Evolutionary conservation across 257 asterid genomes (phyloP).

Genomic region (Verbena officinalis): DNA sequence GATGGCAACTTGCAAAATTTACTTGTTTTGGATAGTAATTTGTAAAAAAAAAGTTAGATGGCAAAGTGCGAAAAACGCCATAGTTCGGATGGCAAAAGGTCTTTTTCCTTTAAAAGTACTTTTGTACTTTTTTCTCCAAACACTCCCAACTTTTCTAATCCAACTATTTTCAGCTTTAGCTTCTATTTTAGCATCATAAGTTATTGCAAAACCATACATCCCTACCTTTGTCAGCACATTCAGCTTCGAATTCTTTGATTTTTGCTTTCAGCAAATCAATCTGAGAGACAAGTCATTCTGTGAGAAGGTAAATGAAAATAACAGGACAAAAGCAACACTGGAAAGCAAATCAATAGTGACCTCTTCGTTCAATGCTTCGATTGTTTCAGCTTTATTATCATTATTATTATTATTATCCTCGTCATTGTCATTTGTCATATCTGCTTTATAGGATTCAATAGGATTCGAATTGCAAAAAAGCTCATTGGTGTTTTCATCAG

Average conservation of each 20-base stretch:
- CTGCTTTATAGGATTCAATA: conserved; percentile 19
- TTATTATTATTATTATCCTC: conserved; percentile 36
- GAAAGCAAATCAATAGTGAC: conserved; percentile 37
- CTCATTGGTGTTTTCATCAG: conserved; percentile 40
- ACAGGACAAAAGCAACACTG: conserved; percentile 1
- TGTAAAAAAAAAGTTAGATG: no score
- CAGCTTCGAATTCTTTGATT: conserved; percentile 58
- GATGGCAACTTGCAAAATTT: no score
- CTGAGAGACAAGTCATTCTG: conserved; percentile 42
- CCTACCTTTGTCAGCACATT: conserved; percentile 50
- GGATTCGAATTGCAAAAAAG: conserved; percentile 30
- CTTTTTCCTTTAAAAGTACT: no score
- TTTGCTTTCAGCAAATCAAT: conserved; percentile 62
- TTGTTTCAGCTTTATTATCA: conserved; percentile 45
- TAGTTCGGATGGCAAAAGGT: no score
- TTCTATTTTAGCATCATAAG: no score
- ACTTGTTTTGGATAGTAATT: no score
- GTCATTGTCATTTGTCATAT: conserved; percentile 26
- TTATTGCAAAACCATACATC: conserved; percentile 22
- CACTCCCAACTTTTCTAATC: no score
- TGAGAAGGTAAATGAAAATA: conserved; percentile 33
- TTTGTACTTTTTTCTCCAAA: no score
- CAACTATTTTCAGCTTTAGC: no score
- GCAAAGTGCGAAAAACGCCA: no score
- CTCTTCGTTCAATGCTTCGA: conserved; percentile 68